A percentile compares a stretch with the other conserved stretches of the same genome.
phyloP scores from a whole-genome alignment of 768 basidiomycete genomes.

The Dioszegia aurantiaca region DNA sequence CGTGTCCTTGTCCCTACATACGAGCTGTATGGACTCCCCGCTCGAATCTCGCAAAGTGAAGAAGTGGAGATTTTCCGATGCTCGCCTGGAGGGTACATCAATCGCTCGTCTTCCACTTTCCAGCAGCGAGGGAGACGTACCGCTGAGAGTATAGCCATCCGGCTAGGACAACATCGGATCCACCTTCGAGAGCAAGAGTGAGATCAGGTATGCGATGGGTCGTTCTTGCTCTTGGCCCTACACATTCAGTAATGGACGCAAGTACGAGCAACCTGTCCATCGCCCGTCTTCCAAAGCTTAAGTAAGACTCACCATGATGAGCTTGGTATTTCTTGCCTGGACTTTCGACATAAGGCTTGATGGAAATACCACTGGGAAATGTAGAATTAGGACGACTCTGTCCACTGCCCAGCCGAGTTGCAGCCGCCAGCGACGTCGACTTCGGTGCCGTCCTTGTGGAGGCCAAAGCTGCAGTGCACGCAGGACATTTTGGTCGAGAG shows the following conservation, averaged over 20 bases:
- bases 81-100: conserved; percentile 16
- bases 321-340: not conserved
- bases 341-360: conserved; percentile 6
- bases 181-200: not conserved
- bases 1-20: conserved; percentile 51
- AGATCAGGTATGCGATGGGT: conserved; percentile 7
- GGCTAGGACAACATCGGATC: conserved; percentile 61
- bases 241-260: not conserved
- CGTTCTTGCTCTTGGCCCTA: conserved; percentile 1
- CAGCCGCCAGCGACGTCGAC: too few species aligned
- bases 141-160: conserved; percentile 81
- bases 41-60: conserved; percentile 77
- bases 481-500: not conserved
- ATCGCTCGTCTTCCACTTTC: not conserved
- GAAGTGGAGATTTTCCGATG: conserved; percentile 63
- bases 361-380: not conserved
- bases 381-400: not conserved
- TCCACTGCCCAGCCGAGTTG: not conserved
- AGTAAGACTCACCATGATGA: conserved; percentile 12
- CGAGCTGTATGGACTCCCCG: conserved; percentile 70
- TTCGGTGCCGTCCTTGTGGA: too few species aligned
- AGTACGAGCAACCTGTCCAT: not conserved
- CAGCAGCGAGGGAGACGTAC: conserved; percentile 55
- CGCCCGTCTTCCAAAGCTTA: not conserved
- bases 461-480: not conserved